Evolutionary conservation across 1,284 basidiomycete genomes (phyloP).

Genomic region (Tilletiopsis washingtonensis): DNA sequence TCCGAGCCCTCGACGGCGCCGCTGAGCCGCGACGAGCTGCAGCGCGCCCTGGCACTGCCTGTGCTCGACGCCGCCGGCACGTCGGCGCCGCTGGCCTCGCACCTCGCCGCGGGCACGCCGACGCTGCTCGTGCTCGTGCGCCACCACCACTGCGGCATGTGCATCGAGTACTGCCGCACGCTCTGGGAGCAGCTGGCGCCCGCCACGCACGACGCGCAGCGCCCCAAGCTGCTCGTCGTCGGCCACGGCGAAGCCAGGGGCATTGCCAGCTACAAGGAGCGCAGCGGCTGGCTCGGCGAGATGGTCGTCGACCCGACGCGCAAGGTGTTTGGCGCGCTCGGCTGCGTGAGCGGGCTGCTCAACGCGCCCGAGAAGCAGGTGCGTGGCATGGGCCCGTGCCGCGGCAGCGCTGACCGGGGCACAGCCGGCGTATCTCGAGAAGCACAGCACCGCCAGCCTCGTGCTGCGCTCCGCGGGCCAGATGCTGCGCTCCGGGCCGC

Average conservation of each 20-base stretch:
- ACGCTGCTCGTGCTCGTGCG: slow-evolving; percentile 5
- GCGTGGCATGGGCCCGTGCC: neutral
- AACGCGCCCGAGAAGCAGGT: neutral
- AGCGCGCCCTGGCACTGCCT: neutral
- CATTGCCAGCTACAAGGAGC: slow-evolving; percentile 6
- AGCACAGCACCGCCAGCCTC: neutral
- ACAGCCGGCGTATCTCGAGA: slow-evolving; percentile 5
- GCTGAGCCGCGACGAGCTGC: neutral
- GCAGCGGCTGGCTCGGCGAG: neutral
- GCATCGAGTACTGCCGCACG: slow-evolving; percentile 1
- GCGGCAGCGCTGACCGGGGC: too few species aligned
- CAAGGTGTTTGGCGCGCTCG: slow-evolving; percentile 2
- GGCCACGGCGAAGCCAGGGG: slow-evolving; percentile 5
- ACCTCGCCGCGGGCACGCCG: neutral
- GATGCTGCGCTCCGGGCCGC: neutral
- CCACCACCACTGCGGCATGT: slow-evolving; percentile 6
- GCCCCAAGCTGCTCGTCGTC: neutral
- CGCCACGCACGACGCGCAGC: neutral
- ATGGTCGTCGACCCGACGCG: slow-evolving; percentile 6
- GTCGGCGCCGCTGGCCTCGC: neutral
- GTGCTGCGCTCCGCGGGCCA: neutral
- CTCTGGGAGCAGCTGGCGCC: neutral
- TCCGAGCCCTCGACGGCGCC: too few species aligned
- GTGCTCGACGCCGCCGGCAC: neutral
- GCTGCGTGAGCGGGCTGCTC: neutral